These are phyloP conservation scores for Berkeleyomyces basicola DNA, from an alignment of 2,329 filamentous ascomycete species.

Conservation along the genomic window DNA sequence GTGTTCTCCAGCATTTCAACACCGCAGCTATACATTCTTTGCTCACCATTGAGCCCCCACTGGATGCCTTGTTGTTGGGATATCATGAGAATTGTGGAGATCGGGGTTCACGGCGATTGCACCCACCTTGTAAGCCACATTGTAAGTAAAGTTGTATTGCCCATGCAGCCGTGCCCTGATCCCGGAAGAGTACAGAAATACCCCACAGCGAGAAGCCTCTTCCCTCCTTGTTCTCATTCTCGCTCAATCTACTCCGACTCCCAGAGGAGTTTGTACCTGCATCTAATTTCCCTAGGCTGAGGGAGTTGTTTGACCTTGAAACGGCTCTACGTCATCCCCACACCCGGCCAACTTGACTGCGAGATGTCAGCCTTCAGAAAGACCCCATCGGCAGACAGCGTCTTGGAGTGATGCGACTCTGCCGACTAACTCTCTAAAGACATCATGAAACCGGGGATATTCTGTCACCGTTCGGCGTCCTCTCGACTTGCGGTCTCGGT, in stretches of 20 bases:
- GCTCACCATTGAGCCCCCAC: not conserved
- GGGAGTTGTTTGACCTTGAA: not conserved
- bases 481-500: no score
- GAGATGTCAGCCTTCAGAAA: no score
- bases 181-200: not conserved
- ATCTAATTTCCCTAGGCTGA: not conserved
- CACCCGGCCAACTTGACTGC: not conserved
- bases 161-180: no score
- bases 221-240: not conserved
- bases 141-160: not conserved
- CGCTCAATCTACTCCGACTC: not conserved
- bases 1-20: no score
- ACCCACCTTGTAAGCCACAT: not conserved
- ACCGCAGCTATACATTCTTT: no score
- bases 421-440: no score
- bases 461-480: no score
- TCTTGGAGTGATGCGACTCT: no score
- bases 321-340: not conserved
- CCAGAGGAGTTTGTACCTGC: not conserved
- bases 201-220: not conserved
- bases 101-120: not conserved
- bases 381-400: no score
- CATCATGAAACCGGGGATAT: no score
- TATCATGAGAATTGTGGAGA: not conserved
- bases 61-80: not conserved